Conservation (phyloP, 2,329 filamentous ascomycete species). For the Pseudogymnoascus sp. region DNA sequence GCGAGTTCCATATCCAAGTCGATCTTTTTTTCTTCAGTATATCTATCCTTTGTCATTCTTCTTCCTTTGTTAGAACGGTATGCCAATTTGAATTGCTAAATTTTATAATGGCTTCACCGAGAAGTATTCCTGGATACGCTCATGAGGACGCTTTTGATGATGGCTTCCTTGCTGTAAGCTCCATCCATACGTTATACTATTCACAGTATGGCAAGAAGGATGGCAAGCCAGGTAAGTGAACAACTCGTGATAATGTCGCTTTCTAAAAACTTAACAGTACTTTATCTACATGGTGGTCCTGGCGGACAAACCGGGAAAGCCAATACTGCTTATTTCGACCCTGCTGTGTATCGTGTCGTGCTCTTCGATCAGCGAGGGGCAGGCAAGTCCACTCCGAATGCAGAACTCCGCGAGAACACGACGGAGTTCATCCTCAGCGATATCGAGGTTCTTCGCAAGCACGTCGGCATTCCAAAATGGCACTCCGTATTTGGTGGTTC, state of each 20-base stretch:
- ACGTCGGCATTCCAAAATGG: conserved; percentile 38
- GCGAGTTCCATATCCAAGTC: background rate
- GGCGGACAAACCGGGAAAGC: conserved; percentile 29
- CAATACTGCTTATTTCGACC: conserved; percentile 38
- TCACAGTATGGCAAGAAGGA: conserved; percentile 33
- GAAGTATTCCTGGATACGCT: conserved; percentile 21
- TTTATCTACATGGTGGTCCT: conserved; percentile 37
- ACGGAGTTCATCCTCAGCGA: conserved; percentile 39
- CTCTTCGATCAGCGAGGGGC: conserved; percentile 41
- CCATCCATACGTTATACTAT: conserved; percentile 32
- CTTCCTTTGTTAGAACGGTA: background rate
- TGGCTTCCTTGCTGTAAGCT: conserved; percentile 28
- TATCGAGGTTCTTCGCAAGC: conserved; percentile 36
- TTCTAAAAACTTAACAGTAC: conserved; percentile 20
- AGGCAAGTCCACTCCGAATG: conserved; percentile 36
- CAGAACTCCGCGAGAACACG: conserved; percentile 37
- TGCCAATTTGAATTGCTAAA: background rate
- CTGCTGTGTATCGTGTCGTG: conserved; percentile 36
- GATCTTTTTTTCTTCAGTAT: background rate
- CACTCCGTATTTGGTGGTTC: conserved; percentile 40
- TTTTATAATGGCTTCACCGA: conserved; percentile 8
- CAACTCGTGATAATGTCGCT: background rate
- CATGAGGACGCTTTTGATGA: conserved; percentile 31
- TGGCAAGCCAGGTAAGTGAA: conserved; percentile 31
- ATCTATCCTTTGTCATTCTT: background rate